Evolutionary conservation across 169 alveolate species (phyloP), one percentile per base, ranked within the genome.

Genomic region (Plasmodium inui): DNA sequence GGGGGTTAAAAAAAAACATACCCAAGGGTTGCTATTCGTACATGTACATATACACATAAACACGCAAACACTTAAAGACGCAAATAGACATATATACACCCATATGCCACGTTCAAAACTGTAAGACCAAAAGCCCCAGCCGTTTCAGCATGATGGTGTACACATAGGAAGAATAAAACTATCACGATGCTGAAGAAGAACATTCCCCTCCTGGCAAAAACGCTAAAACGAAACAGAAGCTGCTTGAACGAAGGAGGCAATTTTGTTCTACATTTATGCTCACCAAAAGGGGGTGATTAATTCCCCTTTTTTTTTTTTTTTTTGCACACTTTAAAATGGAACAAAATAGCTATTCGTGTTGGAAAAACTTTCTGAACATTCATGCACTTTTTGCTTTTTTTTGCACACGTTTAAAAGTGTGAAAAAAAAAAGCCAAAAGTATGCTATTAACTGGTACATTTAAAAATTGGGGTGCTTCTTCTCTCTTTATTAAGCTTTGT

Each of bases 291-390:
- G 72, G 28, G 4, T 39, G 28, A 22, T 67, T 22, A 67, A n/a
- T 67, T 22, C 37, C 37, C n/a, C n/a, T 8, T 30, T 57, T 70
- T 61, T 74, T 73, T 78, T 76, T 74, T 86, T 74, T 74, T 74
- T 76, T 86, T 41, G 61, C 67, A 53, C 84, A 53, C 67, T 50
- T 55, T 50, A n/a, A 34, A 74, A 78, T 19, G 72, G 72, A 12
- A 41, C 79, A 53, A 86, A 78, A 86, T 28, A 50, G 67, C 39
- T 74, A 28, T n/a, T 50, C 12, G 41, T 78, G 41, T 46, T 81
- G 26, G 19, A 30, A 76, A 34, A 86, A 76, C 28, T 34, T 86
- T 73, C 84, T 86, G 93, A 86, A 86, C 84, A 50, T 74, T 70
- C 93, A 86, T 74, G 8, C 41, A 37, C 71, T 83, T 83, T 41